phyloP scores from a whole-genome alignment of 345 rosid genomes.

The Boechera stricta region DNA sequence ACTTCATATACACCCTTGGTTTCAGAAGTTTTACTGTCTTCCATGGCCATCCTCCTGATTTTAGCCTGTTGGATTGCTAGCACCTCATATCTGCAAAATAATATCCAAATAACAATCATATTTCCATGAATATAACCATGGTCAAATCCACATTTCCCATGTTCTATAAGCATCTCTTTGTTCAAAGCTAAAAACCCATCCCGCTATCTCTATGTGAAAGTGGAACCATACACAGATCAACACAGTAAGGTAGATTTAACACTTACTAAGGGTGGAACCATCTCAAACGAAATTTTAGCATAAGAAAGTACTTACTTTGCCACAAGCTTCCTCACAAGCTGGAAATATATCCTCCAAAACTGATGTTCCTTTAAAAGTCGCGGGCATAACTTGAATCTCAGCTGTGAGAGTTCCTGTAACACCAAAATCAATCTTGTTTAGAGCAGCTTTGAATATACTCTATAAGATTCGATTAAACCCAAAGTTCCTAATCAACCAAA shows the following conservation, averaged over 20 bases:
- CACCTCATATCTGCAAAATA: conserved; percentile 40
- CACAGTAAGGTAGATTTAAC: neutral
- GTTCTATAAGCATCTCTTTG: neutral
- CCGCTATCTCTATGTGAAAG: neutral
- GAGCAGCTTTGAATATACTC: neutral
- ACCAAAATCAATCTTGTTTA: conserved; percentile 17
- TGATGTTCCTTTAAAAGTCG: conserved; percentile 72
- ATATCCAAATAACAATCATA: conserved; percentile 1
- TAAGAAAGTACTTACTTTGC: conserved; percentile 56
- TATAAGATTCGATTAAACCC: neutral
- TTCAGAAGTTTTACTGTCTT: conserved; percentile 19
- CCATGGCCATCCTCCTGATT: conserved; percentile 36
- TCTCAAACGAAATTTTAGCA: conserved; percentile 11
- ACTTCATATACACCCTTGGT: conserved; percentile 39
- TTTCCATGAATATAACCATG: neutral
- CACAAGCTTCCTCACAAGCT: conserved; percentile 68
- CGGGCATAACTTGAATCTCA: conserved; percentile 84
- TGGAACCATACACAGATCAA: neutral
- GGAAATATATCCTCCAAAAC: conserved; percentile 87
- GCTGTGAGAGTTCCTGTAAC: conserved; percentile 76
- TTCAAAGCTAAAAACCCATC: neutral
- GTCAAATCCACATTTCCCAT: neutral
- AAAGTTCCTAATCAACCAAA: neutral
- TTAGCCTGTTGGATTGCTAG: conserved; percentile 44
- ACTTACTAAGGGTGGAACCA: neutral